Percentiles rank a stretch among this genome's conserved stretches.
phyloP scores from a whole-genome alignment of 2,329 filamentous ascomycete genomes.

The Cladosporium sp. region DNA sequence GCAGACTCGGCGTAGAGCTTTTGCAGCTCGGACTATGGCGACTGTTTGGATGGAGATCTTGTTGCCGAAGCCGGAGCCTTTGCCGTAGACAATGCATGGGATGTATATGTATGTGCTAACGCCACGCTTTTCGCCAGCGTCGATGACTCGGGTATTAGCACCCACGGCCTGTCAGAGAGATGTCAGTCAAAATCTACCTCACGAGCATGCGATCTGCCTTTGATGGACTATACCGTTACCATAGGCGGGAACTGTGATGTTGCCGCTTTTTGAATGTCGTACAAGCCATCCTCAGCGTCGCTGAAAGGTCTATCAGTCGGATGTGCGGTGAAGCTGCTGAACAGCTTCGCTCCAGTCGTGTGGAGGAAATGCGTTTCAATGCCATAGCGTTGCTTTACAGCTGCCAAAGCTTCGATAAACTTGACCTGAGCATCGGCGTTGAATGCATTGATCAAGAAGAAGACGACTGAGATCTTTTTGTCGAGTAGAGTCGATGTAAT shows the following conservation, averaged over 20 bases:
- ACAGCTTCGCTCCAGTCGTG: slow-evolving; percentile 52
- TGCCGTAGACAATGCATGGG: slow-evolving; percentile 52
- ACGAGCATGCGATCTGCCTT: too few relatives aligned
- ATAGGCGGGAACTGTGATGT: slow-evolving; percentile 21
- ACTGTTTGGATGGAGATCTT: slow-evolving; percentile 50
- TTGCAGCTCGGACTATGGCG: slow-evolving; percentile 46
- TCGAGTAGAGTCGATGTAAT: slow-evolving; percentile 37
- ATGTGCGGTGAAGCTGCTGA: slow-evolving; percentile 45
- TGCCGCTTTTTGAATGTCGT: slow-evolving; percentile 41
- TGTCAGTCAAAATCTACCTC: not conserved
- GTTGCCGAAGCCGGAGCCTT: slow-evolving; percentile 50
- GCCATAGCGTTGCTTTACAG: slow-evolving; percentile 41
- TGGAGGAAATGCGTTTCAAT: slow-evolving; percentile 47
- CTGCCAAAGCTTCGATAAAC: slow-evolving; percentile 45
- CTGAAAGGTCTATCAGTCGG: slow-evolving; percentile 39
- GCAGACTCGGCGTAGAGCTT: slow-evolving; percentile 38
- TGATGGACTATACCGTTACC: slow-evolving; percentile 22
- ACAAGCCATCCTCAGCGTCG: slow-evolving; percentile 44
- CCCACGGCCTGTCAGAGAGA: slow-evolving; percentile 16
- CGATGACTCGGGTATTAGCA: slow-evolving; percentile 13
- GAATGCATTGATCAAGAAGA: slow-evolving; percentile 44
- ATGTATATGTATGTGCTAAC: slow-evolving; percentile 51
- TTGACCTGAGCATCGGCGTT: slow-evolving; percentile 29
- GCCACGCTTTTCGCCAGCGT: slow-evolving; percentile 22
- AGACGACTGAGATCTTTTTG: slow-evolving; percentile 47